Conservation (phyloP, 192 early-diverging fungal species). For the Coemansia sp. region DNA sequence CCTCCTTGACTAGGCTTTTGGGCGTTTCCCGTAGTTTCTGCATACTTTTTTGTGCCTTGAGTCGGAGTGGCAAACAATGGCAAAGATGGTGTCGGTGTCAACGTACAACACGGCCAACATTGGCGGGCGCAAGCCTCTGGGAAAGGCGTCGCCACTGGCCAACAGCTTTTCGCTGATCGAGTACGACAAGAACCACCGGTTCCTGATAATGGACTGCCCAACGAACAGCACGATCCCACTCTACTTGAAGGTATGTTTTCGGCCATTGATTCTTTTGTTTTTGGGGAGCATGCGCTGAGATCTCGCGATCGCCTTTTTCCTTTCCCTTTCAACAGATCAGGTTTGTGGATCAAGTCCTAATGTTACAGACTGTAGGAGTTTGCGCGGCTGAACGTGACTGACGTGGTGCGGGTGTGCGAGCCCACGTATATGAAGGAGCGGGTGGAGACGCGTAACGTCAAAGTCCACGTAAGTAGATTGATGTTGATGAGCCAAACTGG, state of each 20-base stretch:
- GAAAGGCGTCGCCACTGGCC: slow-evolving; percentile 45
- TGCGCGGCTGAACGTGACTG: slow-evolving; percentile 70
- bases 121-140: slow-evolving; percentile 47
- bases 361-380: slow-evolving; percentile 56
- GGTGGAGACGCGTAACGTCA: slow-evolving; percentile 62
- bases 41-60: background rate
- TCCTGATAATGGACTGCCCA: slow-evolving; percentile 92
- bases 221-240: slow-evolving; percentile 74
- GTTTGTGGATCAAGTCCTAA: background rate
- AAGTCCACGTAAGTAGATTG: slow-evolving; percentile 61
- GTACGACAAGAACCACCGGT: slow-evolving; percentile 61
- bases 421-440: slow-evolving; percentile 73
- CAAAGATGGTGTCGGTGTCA: slow-evolving; percentile 48
- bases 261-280: background rate
- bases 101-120: slow-evolving; percentile 40
- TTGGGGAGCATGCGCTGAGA: background rate
- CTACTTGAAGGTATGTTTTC: slow-evolving; percentile 60
- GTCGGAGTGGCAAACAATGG: slow-evolving; percentile 14
- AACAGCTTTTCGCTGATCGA: slow-evolving; percentile 55
- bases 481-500: background rate
- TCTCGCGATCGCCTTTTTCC: background rate
- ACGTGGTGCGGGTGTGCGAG: slow-evolving; percentile 90
- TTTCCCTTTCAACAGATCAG: background rate
- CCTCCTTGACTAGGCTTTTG: slow-evolving; percentile 3
- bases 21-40: background rate